Percentiles rank a stretch among this genome's conserved stretches.
These are phyloP conservation scores for Arachnomyces sp. DNA, from an alignment of 2,329 filamentous ascomycete genomes.

Conservation along the genomic window DNA sequence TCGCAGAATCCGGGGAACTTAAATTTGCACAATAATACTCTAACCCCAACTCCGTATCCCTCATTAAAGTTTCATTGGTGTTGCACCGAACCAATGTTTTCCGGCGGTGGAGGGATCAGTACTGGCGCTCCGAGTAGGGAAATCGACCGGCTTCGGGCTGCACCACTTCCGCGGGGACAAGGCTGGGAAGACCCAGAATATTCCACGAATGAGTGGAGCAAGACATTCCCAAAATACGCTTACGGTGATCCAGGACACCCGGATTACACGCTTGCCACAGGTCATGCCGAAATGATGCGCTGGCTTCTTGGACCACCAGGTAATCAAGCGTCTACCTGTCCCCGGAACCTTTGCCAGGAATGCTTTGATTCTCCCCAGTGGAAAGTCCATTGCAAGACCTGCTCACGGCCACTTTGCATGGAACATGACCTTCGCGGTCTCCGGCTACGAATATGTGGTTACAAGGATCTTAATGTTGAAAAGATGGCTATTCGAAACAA, in stretches of 20 bases:
- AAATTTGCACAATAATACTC: constrained; percentile 28
- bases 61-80: constrained; percentile 53
- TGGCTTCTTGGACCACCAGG: constrained; percentile 43
- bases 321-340: constrained; percentile 41
- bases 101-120: constrained; percentile 52
- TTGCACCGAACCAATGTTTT: constrained; percentile 53
- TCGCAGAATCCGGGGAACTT: constrained; percentile 19
- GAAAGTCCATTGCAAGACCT: constrained; percentile 53
- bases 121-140: constrained; percentile 48
- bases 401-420: constrained; percentile 51
- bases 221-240: constrained; percentile 32
- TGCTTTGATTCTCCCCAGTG: constrained; percentile 52
- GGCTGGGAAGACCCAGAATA: constrained; percentile 52
- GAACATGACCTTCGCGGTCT: constrained; percentile 53
- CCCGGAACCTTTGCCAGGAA: constrained; percentile 50
- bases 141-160: constrained; percentile 49
- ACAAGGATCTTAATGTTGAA: constrained; percentile 47
- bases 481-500: constrained; percentile 33
- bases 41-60: constrained; percentile 33
- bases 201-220: constrained; percentile 34
- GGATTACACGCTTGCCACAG: constrained; percentile 33
- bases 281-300: constrained; percentile 37
- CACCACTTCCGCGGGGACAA: constrained; percentile 47
- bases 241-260: constrained; percentile 33
- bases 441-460: constrained; percentile 51